These are phyloP conservation scores for Boletus reticuloceps DNA, from an alignment of 768 basidiomycete genomes.

Conservation along the genomic window DNA sequence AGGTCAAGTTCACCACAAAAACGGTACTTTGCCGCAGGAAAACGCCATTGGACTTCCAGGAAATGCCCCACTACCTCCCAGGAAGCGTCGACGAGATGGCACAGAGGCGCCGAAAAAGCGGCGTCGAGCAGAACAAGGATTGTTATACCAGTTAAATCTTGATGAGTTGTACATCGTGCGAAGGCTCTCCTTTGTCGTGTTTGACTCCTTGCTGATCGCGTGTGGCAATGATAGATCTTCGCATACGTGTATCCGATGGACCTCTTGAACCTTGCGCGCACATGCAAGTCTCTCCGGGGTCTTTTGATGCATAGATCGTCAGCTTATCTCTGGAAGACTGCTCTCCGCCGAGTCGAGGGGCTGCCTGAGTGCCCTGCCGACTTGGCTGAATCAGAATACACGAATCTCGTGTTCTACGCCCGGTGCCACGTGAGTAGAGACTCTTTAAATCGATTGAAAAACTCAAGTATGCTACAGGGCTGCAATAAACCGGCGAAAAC, in stretches of 20 bases:
- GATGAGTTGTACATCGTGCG: constrained; percentile 21
- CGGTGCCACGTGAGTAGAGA: constrained; percentile 23
- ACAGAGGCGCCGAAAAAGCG: constrained; percentile 6
- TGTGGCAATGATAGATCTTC: constrained; percentile 34
- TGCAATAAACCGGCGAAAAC: constrained; percentile 8
- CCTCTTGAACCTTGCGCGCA: constrained; percentile 37
- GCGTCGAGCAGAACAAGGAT: constrained; percentile 1
- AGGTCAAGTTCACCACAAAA: neutral
- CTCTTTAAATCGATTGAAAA: neutral
- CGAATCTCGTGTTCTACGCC: constrained; percentile 37
- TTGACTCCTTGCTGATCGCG: neutral
- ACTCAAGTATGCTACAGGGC: constrained; percentile 1
- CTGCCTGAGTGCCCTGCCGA: constrained; percentile 45
- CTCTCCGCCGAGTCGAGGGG: constrained; percentile 33
- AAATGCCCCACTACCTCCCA: neutral
- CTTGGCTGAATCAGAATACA: constrained; percentile 44
- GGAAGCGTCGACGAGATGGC: constrained; percentile 3
- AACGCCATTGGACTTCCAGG: neutral
- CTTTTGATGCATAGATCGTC: constrained; percentile 35
- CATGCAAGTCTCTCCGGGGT: constrained; percentile 38
- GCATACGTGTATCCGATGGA: constrained; percentile 37
- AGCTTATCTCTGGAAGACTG: constrained; percentile 24
- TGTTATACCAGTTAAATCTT: constrained; percentile 16
- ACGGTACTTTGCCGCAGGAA: neutral
- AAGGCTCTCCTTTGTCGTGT: neutral